phyloP scores from a whole-genome alignment of 2,329 filamentous ascomycete species.

The Pseudohalonectria lignicola region DNA sequence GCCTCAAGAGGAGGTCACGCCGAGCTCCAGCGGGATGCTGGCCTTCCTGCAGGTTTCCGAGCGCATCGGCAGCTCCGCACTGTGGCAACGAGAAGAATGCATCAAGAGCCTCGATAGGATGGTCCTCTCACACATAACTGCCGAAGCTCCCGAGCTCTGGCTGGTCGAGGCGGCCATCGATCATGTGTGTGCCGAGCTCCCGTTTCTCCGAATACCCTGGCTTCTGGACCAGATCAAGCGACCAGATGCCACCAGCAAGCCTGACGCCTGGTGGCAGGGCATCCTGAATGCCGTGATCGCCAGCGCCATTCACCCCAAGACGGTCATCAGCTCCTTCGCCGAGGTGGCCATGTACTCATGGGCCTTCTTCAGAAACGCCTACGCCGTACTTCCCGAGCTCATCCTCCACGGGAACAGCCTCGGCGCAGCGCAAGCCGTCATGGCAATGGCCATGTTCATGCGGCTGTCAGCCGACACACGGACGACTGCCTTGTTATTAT shows the following conservation, averaged over 20 bases:
- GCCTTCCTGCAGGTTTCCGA: no score
- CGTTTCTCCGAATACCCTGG: neutral
- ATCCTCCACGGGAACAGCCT: slow-evolving; percentile 1
- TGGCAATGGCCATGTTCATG: slow-evolving; percentile 5
- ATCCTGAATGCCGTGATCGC: neutral
- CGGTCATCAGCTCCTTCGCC: neutral
- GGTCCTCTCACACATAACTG: neutral
- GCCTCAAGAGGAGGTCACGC: no score
- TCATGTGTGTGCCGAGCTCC: slow-evolving; percentile 1
- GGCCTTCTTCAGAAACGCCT: slow-evolving; percentile 6
- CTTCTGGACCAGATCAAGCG: neutral
- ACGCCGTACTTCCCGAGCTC: slow-evolving; percentile 5
- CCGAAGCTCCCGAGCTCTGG: neutral
- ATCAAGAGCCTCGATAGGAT: neutral
- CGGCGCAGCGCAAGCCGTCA: slow-evolving; percentile 1
- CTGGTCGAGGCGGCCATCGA: slow-evolving; percentile 2
- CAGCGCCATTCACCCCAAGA: neutral
- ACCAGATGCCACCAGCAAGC: neutral
- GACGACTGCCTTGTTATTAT: neutral
- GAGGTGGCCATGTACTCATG: slow-evolving; percentile 1
- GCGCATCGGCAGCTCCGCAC: neutral
- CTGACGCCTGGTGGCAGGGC: neutral
- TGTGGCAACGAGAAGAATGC: no score
- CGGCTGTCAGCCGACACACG: neutral
- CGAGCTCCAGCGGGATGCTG: neutral